These are phyloP conservation scores for Eucalyptus erythrocorys DNA, from an alignment of 345 rosid genomes.

Conservation along the genomic window DNA sequence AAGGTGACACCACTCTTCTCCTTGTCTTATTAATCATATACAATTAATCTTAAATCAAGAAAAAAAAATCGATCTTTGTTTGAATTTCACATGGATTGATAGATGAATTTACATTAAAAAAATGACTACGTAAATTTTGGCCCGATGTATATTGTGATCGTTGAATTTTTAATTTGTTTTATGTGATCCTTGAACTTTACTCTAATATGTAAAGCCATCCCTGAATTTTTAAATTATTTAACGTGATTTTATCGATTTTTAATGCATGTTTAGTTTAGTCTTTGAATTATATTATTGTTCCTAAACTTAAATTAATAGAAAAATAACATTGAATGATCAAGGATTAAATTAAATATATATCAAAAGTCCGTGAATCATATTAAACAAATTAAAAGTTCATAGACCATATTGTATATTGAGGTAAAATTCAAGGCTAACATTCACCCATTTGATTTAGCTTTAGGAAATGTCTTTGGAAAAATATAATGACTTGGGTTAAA, in stretches of 20 bases:
- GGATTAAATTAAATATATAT: fast-evolving
- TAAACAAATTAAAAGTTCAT: neutral
- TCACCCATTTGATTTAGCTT: too few relatives aligned
- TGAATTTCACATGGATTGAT: neutral
- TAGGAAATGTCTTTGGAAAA: too few relatives aligned
- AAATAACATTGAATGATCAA: fast-evolving
- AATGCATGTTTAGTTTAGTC: neutral
- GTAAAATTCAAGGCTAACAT: neutral
- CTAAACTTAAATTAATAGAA: too few relatives aligned
- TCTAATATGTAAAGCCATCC: fast-evolving
- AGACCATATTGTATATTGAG: fast-evolving
- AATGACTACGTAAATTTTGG: neutral
- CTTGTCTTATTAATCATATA: neutral
- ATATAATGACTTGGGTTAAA: too few relatives aligned
- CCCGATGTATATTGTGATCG: fast-evolving
- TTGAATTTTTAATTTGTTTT: too few relatives aligned
- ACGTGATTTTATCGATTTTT: too few relatives aligned
- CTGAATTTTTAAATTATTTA: too few relatives aligned
- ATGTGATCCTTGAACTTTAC: too few relatives aligned
- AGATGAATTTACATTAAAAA: neutral
- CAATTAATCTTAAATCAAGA: neutral
- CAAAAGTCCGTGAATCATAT: fast-evolving
- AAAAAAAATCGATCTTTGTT: neutral
- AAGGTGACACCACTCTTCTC: neutral
- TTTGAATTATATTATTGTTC: neutral